Evolutionary conservation across 768 basidiomycete species (phyloP), one percentile per base, ranked within the genome.

Genomic region (Mycena latifolia): DNA sequence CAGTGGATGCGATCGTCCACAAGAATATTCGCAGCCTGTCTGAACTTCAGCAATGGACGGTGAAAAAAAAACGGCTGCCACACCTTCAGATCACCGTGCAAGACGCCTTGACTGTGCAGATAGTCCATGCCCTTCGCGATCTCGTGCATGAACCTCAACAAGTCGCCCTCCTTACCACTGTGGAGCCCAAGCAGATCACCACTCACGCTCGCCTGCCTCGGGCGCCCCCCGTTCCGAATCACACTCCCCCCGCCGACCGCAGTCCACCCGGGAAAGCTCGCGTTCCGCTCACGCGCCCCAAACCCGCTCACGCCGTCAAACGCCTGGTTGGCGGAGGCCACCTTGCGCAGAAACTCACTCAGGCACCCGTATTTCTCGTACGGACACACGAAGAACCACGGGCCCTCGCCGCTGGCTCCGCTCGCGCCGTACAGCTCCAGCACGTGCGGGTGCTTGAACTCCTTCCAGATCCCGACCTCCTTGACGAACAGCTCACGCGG

Each of bases 21-120:
- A 31, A 70, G 69, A 31, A 70, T 70, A 59, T 70, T 70, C n/a
- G 69, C 64, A 55, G 69, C 65, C 69, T 70, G 39, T n/a, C 14
- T 45, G 20, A 24, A 27, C 12, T 37, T 29, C 39, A 63, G 43
- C 33, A 45, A 12, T 11, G 43, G 14, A 11, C 27, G 59, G 52
- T 17, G 14, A n/a, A 28, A 60, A 25, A 29, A 43, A 50, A 28
- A 33, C 31, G 46, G 14, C 72, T 80, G 57, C 8, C 55, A 25
- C 35, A 90, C 92, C 84, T 94, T 95, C 54, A 95, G 81, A 77
- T 94, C 92, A 1, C 93, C 93, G 73, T 96, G 94, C 66, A 93
- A 73, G 5, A 94, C 85, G 4, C 85, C 89, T 63, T 85, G 77
- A 7, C 75, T 72, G 75, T 96, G 94, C 66, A 96, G 76, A 75